phyloP scores from a whole-genome alignment of 2,329 filamentous ascomycete species.

The Lasiodiplodia hormozganensis region DNA sequence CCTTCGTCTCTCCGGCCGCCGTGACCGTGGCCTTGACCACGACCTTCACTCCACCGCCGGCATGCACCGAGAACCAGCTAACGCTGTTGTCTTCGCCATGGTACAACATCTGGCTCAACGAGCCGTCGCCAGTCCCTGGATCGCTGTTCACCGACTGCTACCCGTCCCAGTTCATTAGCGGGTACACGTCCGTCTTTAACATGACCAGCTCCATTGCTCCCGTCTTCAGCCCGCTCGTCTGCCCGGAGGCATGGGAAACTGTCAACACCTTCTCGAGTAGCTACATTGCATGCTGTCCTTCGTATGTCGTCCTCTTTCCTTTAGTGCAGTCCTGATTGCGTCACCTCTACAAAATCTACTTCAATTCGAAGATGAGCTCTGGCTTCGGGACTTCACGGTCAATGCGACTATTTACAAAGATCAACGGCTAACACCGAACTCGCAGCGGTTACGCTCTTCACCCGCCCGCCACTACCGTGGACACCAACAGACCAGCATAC shows the following conservation, averaged over 20 bases:
- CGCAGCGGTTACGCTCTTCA: constrained; percentile 35
- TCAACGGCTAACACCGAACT: not conserved
- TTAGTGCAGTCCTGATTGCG: not conserved
- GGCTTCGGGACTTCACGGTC: not conserved
- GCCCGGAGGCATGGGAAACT: constrained; percentile 37
- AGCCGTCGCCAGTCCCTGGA: constrained; percentile 36
- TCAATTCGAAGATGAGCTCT: too few relatives aligned
- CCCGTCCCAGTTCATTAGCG: constrained; percentile 36
- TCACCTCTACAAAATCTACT: not conserved
- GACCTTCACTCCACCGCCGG: constrained; percentile 38
- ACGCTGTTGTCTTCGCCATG: constrained; percentile 37
- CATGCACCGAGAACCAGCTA: constrained; percentile 36
- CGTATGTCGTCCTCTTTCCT: constrained; percentile 30
- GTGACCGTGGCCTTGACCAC: constrained; percentile 33
- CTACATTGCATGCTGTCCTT: constrained; percentile 41
- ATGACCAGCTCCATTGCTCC: constrained; percentile 37
- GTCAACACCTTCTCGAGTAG: constrained; percentile 33
- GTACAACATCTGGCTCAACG: constrained; percentile 39
- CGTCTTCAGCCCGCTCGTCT: constrained; percentile 38
- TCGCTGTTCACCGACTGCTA: constrained; percentile 37
- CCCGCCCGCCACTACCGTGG: constrained; percentile 32
- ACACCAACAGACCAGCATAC: constrained; percentile 36
- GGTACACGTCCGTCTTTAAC: constrained; percentile 33
- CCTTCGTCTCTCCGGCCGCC: not conserved
- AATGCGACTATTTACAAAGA: not conserved